These are phyloP conservation scores for Penicillium waksmanii DNA, from an alignment of 495 filamentous ascomycete genomes.

Conservation along the genomic window DNA sequence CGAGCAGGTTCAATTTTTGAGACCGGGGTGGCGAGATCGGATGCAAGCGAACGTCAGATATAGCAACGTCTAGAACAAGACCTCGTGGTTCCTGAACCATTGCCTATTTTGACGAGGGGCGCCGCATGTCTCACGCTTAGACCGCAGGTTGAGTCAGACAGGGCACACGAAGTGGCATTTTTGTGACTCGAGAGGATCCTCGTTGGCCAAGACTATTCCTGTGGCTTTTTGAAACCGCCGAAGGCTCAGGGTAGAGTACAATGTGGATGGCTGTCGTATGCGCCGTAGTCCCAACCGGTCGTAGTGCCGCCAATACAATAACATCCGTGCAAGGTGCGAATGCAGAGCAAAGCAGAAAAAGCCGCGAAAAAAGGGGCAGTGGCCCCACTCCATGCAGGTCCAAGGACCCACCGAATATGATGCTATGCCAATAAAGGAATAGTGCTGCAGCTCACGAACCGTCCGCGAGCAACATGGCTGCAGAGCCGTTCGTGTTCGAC, in stretches of 20 bases:
- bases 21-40: conserved; percentile 14
- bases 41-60: background rate
- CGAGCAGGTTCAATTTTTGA: conserved; percentile 14
- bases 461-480: conserved; percentile 6
- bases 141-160: conserved; percentile 11
- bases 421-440: conserved; percentile 12
- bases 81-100: conserved; percentile 5
- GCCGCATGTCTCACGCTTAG: conserved; percentile 18
- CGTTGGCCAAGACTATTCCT: background rate
- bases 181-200: background rate
- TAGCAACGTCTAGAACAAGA: background rate
- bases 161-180: background rate
- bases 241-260: conserved; percentile 2
- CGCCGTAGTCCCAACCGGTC: conserved; percentile 1
- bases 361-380: conserved; percentile 14
- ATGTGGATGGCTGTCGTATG: conserved; percentile 7
- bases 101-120: conserved; percentile 12
- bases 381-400: conserved; percentile 14
- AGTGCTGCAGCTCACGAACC: conserved; percentile 19
- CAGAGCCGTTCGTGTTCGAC: conserved; percentile 17
- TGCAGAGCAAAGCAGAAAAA: conserved; percentile 12
- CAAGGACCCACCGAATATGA: conserved; percentile 1
- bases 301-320: conserved; percentile 16
- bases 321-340: conserved; percentile 5
- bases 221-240: conserved; percentile 6